Evolutionary conservation across 768 basidiomycete genomes (phyloP).

Genomic region (Suillus lakei): DNA sequence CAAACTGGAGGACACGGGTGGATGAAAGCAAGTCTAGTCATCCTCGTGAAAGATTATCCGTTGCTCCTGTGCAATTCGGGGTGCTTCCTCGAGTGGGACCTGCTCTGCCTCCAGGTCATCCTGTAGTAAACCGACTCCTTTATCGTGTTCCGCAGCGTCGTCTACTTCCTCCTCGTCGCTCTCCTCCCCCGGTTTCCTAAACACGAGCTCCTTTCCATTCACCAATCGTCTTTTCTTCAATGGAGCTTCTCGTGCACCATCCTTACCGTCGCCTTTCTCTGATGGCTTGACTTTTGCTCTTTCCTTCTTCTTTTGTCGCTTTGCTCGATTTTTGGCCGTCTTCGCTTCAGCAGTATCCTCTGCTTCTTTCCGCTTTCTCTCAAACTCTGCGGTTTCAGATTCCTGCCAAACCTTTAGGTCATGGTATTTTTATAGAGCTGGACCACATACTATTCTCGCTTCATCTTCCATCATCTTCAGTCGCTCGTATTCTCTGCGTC

Average conservation of each 20-base stretch:
- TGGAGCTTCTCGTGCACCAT: conserved; percentile 43
- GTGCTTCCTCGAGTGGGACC: conserved; percentile 16
- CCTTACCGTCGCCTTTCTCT: conserved; percentile 29
- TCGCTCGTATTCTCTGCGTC: conserved; percentile 94
- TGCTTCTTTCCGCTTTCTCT: conserved; percentile 69
- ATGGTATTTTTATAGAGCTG: neutral
- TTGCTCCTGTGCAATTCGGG: conserved; percentile 37
- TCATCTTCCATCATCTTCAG: conserved; percentile 89
- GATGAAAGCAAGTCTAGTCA: conserved; percentile 33
- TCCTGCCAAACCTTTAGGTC: conserved; percentile 53
- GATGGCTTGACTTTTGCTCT: conserved; percentile 53
- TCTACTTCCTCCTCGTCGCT: conserved; percentile 40
- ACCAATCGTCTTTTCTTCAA: conserved; percentile 84
- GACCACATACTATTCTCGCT: conserved; percentile 64
- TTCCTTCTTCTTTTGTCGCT: conserved; percentile 91
- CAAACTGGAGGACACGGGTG: neutral
- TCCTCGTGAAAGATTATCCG: conserved; percentile 58
- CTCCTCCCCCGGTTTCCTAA: conserved; percentile 57
- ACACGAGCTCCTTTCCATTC: conserved; percentile 73
- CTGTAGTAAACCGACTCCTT: conserved; percentile 8
- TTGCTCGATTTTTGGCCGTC: conserved; percentile 95
- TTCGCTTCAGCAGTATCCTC: conserved; percentile 80
- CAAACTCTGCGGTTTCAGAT: conserved; percentile 71
- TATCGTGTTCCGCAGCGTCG: conserved; percentile 6
- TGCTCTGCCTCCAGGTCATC: neutral